Conservation (phyloP, 495 filamentous ascomycete species). For the Lineolata rhizophorae region DNA sequence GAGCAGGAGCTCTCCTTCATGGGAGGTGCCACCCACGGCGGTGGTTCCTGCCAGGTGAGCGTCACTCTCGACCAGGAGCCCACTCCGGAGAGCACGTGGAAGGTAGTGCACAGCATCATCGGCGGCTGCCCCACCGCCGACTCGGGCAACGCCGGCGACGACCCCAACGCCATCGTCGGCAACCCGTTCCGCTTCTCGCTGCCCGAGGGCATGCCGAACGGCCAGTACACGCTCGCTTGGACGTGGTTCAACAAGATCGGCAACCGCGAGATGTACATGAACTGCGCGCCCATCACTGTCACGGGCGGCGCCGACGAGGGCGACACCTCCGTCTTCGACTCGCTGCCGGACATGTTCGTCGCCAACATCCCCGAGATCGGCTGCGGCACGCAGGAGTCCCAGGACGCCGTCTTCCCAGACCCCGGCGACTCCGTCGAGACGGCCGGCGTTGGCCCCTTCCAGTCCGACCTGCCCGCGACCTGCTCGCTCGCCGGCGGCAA, state of each 20-base stretch:
- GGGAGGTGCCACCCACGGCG: constrained; percentile 51
- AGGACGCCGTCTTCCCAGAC: constrained; percentile 8
- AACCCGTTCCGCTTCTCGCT: constrained; percentile 30
- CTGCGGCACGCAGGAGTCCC: constrained; percentile 7
- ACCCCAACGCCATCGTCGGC: constrained; percentile 12
- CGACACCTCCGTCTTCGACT: constrained; percentile 12
- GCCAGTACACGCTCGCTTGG: constrained; percentile 30
- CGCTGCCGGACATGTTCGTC: constrained; percentile 32
- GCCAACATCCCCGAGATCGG: constrained; percentile 25
- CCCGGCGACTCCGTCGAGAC: constrained; percentile 7
- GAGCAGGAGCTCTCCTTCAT: constrained; percentile 29
- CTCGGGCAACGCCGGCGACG: constrained; percentile 15
- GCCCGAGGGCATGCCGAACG: constrained; percentile 32
- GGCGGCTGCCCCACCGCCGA: constrained; percentile 47
- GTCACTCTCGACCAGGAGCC: constrained; percentile 50
- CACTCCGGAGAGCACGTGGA: constrained; percentile 35
- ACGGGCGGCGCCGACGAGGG: constrained; percentile 11
- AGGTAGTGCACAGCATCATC: constrained; percentile 63
- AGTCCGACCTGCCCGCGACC: neutral
- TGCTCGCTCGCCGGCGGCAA: neutral
- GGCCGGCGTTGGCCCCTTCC: too few relatives aligned
- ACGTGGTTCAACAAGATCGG: constrained; percentile 37
- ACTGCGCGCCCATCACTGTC: constrained; percentile 31
- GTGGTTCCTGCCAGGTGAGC: constrained; percentile 69
- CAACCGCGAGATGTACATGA: constrained; percentile 40